Evolutionary conservation across 805 yeast species (phyloP), one percentile per base, ranked within the genome.

Genomic region (Torulaspora quercuum): DNA sequence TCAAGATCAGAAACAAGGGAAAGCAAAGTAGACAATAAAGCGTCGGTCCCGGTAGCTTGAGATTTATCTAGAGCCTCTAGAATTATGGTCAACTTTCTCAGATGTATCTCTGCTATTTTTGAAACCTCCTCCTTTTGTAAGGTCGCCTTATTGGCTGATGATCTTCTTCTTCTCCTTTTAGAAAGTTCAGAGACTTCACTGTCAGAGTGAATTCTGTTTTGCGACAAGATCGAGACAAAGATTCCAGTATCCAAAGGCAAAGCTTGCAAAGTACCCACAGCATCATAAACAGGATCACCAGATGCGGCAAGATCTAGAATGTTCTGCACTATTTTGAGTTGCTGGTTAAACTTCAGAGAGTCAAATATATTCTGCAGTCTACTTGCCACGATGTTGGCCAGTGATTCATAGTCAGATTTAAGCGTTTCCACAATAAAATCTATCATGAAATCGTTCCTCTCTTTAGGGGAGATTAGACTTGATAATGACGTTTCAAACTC

Each of bases 121-220:
- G 82, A 77, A 29, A 89, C 73, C 39, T 78, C 83, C 37, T 81
- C 83, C 39, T 65, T 69, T 65, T 78, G 75, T 37, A 81, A 77
- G 69, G 81, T 73, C n/a, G 81, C 82, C 51, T 79, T 88, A 53
- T 77, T 80, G 1, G 90, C 72, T 19, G 86, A 78, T 1, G 92
- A 80, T 48, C 84, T 65, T 66, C 97, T 75, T 69, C 96, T 79
- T 63, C 95, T 76, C 41, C 57, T 58, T 61, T 86, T 85, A 10
- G 87, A 78, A 14, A 78, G 68, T 23, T 63, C 62, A 11, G 63
- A 55, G 11, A 59, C 57, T 7, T 53, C 64, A 16, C 55, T 54
- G 28, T 67, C 68, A 7, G 72, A 56, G 33, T 73, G 75, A 27
- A 82, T 72, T 53, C 75, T 80, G 42, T 78, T 78, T 17, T 73